Conservation (phyloP, 805 yeast genomes). For the Sugiyamaella boreocaroliniensis region DNA sequence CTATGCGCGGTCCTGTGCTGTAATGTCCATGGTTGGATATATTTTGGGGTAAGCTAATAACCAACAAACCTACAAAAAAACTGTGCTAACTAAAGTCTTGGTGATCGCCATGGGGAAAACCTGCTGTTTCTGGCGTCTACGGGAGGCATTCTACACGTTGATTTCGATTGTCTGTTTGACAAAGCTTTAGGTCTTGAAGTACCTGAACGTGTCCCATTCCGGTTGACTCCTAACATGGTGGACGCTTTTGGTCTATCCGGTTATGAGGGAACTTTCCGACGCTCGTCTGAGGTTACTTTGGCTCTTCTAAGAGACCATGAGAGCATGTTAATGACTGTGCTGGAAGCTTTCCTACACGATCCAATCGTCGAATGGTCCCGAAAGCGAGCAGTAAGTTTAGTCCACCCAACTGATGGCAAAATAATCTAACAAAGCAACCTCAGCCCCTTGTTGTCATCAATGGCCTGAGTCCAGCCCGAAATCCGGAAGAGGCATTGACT, state of each 20-base stretch:
- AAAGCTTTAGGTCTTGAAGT: slow-evolving; percentile 61
- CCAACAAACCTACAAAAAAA: not conserved
- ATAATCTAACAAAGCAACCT: slow-evolving; percentile 15
- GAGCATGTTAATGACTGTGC: slow-evolving; percentile 75
- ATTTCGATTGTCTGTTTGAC: slow-evolving; percentile 93
- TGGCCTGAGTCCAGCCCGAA: slow-evolving; percentile 23
- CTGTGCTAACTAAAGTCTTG: slow-evolving; percentile 37
- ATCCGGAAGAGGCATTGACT: slow-evolving; percentile 62
- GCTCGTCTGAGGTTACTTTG: slow-evolving; percentile 78
- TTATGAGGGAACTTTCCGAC: slow-evolving; percentile 83
- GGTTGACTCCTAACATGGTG: slow-evolving; percentile 79
- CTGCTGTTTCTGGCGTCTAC: slow-evolving; percentile 62
- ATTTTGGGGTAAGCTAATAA: slow-evolving; percentile 50
- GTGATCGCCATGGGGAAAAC: slow-evolving; percentile 95
- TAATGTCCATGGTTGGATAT: slow-evolving; percentile 96
- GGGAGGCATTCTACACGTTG: slow-evolving; percentile 87
- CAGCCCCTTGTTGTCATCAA: slow-evolving; percentile 10
- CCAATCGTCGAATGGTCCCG: slow-evolving; percentile 76
- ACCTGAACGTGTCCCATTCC: slow-evolving; percentile 93
- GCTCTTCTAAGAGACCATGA: slow-evolving; percentile 68
- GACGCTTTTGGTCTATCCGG: slow-evolving; percentile 88
- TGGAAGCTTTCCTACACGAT: slow-evolving; percentile 90
- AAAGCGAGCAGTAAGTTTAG: slow-evolving; percentile 25
- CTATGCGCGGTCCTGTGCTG: slow-evolving; percentile 78
- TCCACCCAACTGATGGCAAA: slow-evolving; percentile 18